phyloP scores from a whole-genome alignment of 495 filamentous ascomycete species.

The Clavariopsis aquatica region DNA sequence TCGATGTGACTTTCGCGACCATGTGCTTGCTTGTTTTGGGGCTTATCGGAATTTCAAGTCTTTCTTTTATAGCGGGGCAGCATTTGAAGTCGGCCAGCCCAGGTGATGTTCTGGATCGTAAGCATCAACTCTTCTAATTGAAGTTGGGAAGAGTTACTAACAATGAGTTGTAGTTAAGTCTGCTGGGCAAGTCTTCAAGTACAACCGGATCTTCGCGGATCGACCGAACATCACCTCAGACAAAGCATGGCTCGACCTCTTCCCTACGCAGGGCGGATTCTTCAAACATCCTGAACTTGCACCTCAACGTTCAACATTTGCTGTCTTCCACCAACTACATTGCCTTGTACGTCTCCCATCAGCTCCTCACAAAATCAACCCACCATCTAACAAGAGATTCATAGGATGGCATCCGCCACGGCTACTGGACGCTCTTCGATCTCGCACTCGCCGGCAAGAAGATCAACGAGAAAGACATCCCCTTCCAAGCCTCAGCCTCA shows the following conservation, averaged over 20 bases:
- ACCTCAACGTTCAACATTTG: slow-evolving; percentile 7
- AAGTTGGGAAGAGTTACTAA: too few species aligned
- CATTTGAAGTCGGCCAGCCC: not conserved
- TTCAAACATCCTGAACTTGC: slow-evolving; percentile 29
- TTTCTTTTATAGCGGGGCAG: not conserved
- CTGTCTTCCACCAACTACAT: slow-evolving; percentile 24
- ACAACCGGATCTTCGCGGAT: not conserved
- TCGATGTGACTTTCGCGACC: not conserved
- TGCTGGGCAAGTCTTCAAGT: slow-evolving; percentile 4
- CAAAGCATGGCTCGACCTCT: slow-evolving; percentile 19
- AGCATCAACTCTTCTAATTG: not conserved
- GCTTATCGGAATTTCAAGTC: not conserved
- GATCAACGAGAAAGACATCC: not conserved
- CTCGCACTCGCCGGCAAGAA: not conserved
- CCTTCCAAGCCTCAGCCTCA: slow-evolving; percentile 1
- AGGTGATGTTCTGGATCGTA: not conserved
- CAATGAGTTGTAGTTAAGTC: not conserved
- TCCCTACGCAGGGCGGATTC: slow-evolving; percentile 27
- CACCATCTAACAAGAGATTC: not conserved
- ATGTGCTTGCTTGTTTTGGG: not conserved
- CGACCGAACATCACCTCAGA: slow-evolving; percentile 12
- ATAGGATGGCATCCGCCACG: slow-evolving; percentile 25
- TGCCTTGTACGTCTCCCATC: slow-evolving; percentile 16
- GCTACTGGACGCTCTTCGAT: slow-evolving; percentile 19
- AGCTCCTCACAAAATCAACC: not conserved